These are phyloP conservation scores for Anisogramma anomala DNA, from an alignment of 2,329 filamentous ascomycete genomes.

Conservation along the genomic window DNA sequence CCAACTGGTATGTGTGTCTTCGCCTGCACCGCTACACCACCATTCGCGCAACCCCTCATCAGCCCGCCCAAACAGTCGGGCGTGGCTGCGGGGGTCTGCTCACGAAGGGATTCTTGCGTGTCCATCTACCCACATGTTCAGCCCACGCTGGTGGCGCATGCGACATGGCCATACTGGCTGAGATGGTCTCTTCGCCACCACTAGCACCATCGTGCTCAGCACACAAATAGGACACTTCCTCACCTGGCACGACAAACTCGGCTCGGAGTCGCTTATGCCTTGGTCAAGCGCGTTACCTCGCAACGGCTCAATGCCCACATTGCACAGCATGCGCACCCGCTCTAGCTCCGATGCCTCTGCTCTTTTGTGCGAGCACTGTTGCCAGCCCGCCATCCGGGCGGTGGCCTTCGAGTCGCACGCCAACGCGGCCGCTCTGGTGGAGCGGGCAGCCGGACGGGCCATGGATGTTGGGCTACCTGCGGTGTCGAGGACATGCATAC, in stretches of 20 bases:
- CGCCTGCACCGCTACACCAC: constrained; percentile 6
- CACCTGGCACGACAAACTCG: background rate
- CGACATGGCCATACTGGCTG: background rate
- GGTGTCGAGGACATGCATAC: constrained; percentile 7
- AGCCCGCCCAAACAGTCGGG: constrained; percentile 13
- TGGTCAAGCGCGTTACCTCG: constrained; percentile 12
- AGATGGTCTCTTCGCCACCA: background rate
- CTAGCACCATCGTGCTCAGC: constrained; percentile 7
- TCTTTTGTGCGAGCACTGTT: constrained; percentile 1
- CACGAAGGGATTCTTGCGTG: no score
- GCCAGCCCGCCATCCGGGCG: constrained; percentile 1
- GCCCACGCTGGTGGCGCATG: no score
- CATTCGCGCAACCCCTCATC: constrained; percentile 10
- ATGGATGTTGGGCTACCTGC: constrained; percentile 6
- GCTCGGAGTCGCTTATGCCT: background rate
- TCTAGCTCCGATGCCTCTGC: constrained; percentile 1
- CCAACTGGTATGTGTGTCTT: background rate
- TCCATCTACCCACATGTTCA: no score
- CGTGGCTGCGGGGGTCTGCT: constrained; percentile 4
- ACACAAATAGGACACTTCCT: background rate
- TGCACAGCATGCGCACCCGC: constrained; percentile 3
- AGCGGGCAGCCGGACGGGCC: constrained; percentile 1
- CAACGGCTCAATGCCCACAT: constrained; percentile 3
- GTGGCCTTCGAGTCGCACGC: constrained; percentile 2
- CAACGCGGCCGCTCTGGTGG: constrained; percentile 9